These are phyloP conservation scores for Drosera spatulata DNA, from an alignment of 179 eudicot genomes.

Conservation along the genomic window DNA sequence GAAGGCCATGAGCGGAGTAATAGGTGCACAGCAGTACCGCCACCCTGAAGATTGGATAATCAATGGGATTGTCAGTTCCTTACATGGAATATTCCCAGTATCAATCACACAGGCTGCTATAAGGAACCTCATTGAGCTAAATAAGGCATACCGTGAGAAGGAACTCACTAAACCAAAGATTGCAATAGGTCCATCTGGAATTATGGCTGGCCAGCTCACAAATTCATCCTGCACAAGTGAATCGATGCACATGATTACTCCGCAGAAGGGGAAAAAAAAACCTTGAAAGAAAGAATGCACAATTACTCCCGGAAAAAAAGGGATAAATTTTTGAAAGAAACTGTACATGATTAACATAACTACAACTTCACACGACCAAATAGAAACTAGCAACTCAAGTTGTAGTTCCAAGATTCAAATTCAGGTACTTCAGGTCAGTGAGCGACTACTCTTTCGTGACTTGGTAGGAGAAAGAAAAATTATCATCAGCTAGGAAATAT, in stretches of 20 bases:
- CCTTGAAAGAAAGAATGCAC: background rate
- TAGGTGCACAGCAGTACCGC: conserved; percentile 71
- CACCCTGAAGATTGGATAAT: conserved; percentile 39
- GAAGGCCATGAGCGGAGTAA: conserved; percentile 72
- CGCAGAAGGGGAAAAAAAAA: background rate
- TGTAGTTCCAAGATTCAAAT: too few species aligned
- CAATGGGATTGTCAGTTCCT: background rate
- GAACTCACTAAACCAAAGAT: conserved; percentile 59
- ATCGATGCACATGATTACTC: background rate
- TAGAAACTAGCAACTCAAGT: too few species aligned
- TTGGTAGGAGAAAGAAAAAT: too few species aligned
- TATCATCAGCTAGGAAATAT: too few species aligned
- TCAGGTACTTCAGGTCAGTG: too few species aligned
- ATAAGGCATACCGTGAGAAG: background rate
- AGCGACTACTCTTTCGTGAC: too few species aligned
- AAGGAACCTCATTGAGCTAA: background rate
- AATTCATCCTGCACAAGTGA: conserved; percentile 50
- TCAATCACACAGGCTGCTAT: too few species aligned
- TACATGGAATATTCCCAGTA: background rate
- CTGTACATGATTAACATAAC: too few species aligned
- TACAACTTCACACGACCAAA: too few species aligned
- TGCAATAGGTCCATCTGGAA: conserved; percentile 76
- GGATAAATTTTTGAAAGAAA: too few species aligned
- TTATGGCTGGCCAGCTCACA: conserved; percentile 60
- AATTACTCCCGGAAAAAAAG: too few species aligned